Percentiles rank a stretch among this genome's conserved stretches.
Conservation (phyloP, 2,329 filamentous ascomycete species). For the Neocucurbitaria cava region DNA sequence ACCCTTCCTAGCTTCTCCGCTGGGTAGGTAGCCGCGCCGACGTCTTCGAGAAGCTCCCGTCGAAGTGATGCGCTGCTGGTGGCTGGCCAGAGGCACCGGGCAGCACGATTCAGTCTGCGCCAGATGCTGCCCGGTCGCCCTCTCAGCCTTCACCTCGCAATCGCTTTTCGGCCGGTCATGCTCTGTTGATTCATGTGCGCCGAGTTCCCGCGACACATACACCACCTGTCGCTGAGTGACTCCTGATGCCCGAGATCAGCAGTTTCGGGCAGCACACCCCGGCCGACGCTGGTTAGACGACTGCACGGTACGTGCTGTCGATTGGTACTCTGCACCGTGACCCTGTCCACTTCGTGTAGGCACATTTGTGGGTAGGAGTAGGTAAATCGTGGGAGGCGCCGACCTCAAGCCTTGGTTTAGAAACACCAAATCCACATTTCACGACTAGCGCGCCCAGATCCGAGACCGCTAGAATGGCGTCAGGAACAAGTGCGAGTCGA, state of each 20-base stretch:
- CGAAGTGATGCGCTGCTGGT: conserved; percentile 40
- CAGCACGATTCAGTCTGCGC: conserved; percentile 1
- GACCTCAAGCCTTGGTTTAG: conserved; percentile 12
- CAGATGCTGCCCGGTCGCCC: conserved; percentile 1
- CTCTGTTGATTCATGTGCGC: conserved; percentile 3
- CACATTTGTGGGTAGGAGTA: conserved; percentile 14
- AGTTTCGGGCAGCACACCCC: conserved; percentile 18
- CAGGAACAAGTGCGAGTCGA: conserved; percentile 25
- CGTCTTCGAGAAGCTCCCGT: conserved; percentile 43
- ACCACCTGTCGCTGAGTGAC: neutral
- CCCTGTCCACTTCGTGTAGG: conserved; percentile 23
- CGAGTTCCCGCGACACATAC: neutral
- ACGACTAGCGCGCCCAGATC: conserved; percentile 26
- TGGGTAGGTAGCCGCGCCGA: conserved; percentile 18
- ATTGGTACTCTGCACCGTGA: conserved; percentile 5
- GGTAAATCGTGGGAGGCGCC: conserved; percentile 15
- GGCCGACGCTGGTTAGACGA: conserved; percentile 3
- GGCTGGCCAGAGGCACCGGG: conserved; percentile 15
- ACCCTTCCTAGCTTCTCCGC: conserved; percentile 23
- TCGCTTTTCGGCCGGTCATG: neutral
- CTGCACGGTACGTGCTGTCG: conserved; percentile 9
- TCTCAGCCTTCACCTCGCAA: neutral
- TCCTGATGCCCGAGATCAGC: conserved; percentile 36
- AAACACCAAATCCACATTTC: conserved; percentile 8
- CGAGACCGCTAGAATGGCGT: conserved; percentile 31